phyloP scores from a whole-genome alignment of 768 basidiomycete species.

The Tremella fuciformis region DNA sequence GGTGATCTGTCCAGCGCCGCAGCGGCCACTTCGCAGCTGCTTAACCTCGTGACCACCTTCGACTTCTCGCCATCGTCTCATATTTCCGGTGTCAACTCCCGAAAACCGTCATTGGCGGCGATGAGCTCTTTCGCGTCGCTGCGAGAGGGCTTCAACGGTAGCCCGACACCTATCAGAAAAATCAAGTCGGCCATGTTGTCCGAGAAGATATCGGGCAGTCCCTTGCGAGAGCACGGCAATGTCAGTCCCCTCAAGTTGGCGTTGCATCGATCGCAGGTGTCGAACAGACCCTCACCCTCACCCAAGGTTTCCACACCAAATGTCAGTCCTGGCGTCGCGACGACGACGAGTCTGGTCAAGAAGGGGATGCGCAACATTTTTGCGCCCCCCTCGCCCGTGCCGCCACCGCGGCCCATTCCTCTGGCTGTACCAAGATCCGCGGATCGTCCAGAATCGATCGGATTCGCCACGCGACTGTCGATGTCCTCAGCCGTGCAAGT shows the following conservation, averaged over 20 bases:
- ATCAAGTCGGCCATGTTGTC: slow-evolving; percentile 31
- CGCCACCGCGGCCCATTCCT: neutral
- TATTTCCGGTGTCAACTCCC: neutral
- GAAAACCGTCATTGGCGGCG: slow-evolving; percentile 16
- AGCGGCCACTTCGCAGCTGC: slow-evolving; percentile 40
- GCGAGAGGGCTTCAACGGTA: slow-evolving; percentile 21
- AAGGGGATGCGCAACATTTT: slow-evolving; percentile 43
- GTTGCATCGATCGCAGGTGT: slow-evolving; percentile 34
- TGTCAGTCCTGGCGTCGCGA: neutral
- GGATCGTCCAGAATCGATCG: neutral
- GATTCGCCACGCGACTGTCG: neutral
- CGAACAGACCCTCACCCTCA: slow-evolving; percentile 1
- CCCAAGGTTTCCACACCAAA: slow-evolving; percentile 1
- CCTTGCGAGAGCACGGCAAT: slow-evolving; percentile 20
- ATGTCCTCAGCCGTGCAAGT: slow-evolving; percentile 10
- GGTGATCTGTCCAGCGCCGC: slow-evolving; percentile 32
- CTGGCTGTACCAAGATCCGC: slow-evolving; percentile 3
- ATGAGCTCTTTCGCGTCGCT: slow-evolving; percentile 26
- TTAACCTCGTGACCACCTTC: slow-evolving; percentile 29
- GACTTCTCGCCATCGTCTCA: slow-evolving; percentile 33
- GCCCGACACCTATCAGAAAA: slow-evolving; percentile 46
- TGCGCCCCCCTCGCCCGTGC: slow-evolving; percentile 35
- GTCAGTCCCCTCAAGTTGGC: slow-evolving; percentile 45
- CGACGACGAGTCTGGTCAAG: slow-evolving; percentile 31
- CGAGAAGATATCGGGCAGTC: slow-evolving; percentile 24